Evolutionary conservation across 441 rosid genomes (phyloP).

Genomic region (Aquilaria agallochum): DNA sequence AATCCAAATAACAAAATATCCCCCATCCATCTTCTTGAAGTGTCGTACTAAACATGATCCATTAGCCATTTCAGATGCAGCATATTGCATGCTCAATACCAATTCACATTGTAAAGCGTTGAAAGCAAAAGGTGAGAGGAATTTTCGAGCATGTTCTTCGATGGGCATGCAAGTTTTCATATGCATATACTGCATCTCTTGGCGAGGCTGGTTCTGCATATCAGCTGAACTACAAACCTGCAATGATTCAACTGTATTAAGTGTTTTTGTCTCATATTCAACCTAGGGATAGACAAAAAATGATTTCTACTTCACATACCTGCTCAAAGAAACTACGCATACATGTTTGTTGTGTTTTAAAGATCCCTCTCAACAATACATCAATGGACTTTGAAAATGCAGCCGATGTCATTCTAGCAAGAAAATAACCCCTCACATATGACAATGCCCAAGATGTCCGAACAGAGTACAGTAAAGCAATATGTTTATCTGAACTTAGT

Average conservation of each 20-base stretch:
- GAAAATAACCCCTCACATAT: constrained; percentile 32
- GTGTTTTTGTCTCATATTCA: no score
- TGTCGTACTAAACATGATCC: constrained; percentile 42
- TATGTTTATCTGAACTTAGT: constrained; percentile 40
- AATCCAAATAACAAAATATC: constrained; percentile 31
- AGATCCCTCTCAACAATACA: constrained; percentile 30
- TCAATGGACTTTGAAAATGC: constrained; percentile 30
- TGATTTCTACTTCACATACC: constrained; percentile 18
- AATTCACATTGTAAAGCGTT: constrained; percentile 36
- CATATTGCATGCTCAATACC: constrained; percentile 35
- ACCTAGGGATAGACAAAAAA: no score
- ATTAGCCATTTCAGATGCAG: constrained; percentile 35
- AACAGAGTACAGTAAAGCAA: constrained; percentile 30
- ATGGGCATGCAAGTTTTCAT: constrained; percentile 35
- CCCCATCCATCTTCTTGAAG: constrained; percentile 40
- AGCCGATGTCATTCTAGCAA: constrained; percentile 28
- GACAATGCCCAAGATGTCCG: constrained; percentile 33
- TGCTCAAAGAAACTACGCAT: constrained; percentile 39
- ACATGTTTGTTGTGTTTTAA: constrained; percentile 24
- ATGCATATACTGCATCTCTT: constrained; percentile 28
- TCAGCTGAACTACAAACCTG: constrained; percentile 28
- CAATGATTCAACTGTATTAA: constrained; percentile 4
- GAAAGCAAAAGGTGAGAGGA: constrained; percentile 42
- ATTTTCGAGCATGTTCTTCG: constrained; percentile 37
- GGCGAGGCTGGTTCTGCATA: constrained; percentile 27